These are phyloP conservation scores for Fonsecaea multimorphosa DNA, from an alignment of 2,329 filamentous ascomycete genomes.

Conservation along the genomic window DNA sequence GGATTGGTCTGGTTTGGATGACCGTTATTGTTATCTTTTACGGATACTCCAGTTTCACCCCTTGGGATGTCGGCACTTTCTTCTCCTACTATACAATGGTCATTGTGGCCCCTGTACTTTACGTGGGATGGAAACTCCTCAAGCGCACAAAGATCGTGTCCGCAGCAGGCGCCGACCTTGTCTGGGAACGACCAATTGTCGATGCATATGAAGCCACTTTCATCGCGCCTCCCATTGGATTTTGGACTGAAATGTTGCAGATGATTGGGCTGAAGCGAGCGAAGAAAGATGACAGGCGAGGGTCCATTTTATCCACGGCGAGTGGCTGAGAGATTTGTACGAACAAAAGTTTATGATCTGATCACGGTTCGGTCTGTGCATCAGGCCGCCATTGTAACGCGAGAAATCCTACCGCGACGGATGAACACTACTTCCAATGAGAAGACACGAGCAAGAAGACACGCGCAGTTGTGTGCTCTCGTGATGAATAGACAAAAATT, in stretches of 20 bases:
- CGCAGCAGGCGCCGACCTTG: conserved; percentile 63
- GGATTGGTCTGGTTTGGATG: conserved; percentile 66
- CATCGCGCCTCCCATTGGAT: conserved; percentile 51
- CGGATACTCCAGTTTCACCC: conserved; percentile 62
- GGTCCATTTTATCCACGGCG: conserved; percentile 5
- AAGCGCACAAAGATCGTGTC: conserved; percentile 63
- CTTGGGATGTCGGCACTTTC: conserved; percentile 64
- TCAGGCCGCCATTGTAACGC: not conserved
- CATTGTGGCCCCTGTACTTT: conserved; percentile 61
- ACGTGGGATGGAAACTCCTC: conserved; percentile 67
- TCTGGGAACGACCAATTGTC: conserved; percentile 66
- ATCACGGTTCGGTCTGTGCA: not conserved
- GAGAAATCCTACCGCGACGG: not conserved
- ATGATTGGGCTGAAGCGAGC: conserved; percentile 32
- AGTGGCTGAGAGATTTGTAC: not conserved
- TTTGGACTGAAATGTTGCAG: conserved; percentile 38
- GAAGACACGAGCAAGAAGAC: not conserved
- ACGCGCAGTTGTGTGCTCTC: not conserved
- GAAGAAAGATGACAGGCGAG: conserved; percentile 24
- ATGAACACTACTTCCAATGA: not conserved
- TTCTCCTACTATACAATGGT: conserved; percentile 70
- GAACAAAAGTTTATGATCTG: not conserved
- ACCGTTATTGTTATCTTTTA: conserved; percentile 69
- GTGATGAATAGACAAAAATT: not conserved
- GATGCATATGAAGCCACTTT: conserved; percentile 65